phyloP scores from a whole-genome alignment of 108 stramenopile genomes.

The Licmophora abbreviata region DNA sequence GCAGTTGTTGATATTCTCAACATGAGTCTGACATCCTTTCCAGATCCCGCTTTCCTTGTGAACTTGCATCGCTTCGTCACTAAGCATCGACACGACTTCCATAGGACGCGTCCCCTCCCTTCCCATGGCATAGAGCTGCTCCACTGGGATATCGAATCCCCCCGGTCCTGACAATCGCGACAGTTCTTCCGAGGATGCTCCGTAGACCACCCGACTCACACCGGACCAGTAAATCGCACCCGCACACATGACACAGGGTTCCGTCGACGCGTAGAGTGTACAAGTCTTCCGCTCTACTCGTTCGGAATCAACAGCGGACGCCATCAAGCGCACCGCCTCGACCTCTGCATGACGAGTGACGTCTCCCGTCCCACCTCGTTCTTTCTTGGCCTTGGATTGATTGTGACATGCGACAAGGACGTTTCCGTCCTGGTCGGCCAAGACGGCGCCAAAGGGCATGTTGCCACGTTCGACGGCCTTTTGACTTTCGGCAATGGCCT shows the following conservation, averaged over 20 bases:
- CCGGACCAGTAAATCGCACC: conserved; percentile 28
- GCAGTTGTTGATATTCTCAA: not conserved
- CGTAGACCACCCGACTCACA: conserved; percentile 18
- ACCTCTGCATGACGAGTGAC: conserved; percentile 30
- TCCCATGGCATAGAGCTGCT: conserved; percentile 10
- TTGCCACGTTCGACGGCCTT: conserved; percentile 1
- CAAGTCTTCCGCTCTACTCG: conserved; percentile 6
- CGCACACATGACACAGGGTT: conserved; percentile 39
- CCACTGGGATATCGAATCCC: conserved; percentile 23
- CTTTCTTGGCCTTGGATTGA: not conserved
- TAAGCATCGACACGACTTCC: conserved; percentile 12
- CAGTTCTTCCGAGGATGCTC: conserved; percentile 11
- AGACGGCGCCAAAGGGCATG: conserved; percentile 31
- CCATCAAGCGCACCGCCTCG: conserved; percentile 20
- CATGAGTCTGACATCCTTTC: conserved; percentile 5
- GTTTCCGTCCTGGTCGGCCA: conserved; percentile 8
- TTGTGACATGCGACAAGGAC: conserved; percentile 15
- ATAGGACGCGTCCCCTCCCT: conserved; percentile 12
- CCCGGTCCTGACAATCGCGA: conserved; percentile 20
- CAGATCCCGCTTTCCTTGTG: conserved; percentile 16
- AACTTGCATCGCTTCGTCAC: conserved; percentile 13
- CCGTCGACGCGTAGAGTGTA: conserved; percentile 23
- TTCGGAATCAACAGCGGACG: conserved; percentile 4
- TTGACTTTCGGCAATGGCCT: conserved; percentile 3
- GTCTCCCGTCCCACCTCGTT: conserved; percentile 23